These are phyloP conservation scores for Pyrenochaeta sp. DNA, from an alignment of 2,329 filamentous ascomycete species.

Conservation along the genomic window DNA sequence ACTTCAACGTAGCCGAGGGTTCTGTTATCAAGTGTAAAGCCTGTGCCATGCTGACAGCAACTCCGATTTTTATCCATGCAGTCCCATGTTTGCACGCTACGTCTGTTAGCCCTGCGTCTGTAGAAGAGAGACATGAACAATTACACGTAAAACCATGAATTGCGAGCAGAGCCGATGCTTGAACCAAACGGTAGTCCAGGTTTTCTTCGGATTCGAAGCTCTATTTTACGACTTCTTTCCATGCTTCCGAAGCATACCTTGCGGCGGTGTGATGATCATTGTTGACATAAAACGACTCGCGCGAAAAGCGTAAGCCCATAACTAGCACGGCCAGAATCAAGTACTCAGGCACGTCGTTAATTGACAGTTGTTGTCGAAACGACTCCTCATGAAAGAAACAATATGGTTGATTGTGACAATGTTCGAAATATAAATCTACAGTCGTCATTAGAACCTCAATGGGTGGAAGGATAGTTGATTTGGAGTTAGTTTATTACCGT, in stretches of 20 bases:
- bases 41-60: slow-evolving; percentile 14
- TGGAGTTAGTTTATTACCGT: background rate
- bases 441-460: background rate
- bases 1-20: slow-evolving; percentile 2
- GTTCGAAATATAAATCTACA: slow-evolving; percentile 6
- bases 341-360: background rate
- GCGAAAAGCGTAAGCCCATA: background rate
- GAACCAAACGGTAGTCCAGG: slow-evolving; percentile 6
- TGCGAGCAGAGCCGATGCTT: slow-evolving; percentile 9
- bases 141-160: slow-evolving; percentile 12
- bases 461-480: background rate
- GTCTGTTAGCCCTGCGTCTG: background rate
- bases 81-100: slow-evolving; percentile 10
- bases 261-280: background rate
- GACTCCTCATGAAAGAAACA: slow-evolving; percentile 13
- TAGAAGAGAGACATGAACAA: background rate
- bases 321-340: slow-evolving; percentile 1
- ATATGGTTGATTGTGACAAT: slow-evolving; percentile 8
- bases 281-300: background rate
- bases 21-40: slow-evolving; percentile 12
- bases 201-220: slow-evolving; percentile 8
- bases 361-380: slow-evolving; percentile 2
- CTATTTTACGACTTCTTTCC: slow-evolving; percentile 4
- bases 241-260: slow-evolving; percentile 9
- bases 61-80: slow-evolving; percentile 14